Evolutionary conservation across 441 rosid genomes (phyloP).

Genomic region (Erysimum pusillum): DNA sequence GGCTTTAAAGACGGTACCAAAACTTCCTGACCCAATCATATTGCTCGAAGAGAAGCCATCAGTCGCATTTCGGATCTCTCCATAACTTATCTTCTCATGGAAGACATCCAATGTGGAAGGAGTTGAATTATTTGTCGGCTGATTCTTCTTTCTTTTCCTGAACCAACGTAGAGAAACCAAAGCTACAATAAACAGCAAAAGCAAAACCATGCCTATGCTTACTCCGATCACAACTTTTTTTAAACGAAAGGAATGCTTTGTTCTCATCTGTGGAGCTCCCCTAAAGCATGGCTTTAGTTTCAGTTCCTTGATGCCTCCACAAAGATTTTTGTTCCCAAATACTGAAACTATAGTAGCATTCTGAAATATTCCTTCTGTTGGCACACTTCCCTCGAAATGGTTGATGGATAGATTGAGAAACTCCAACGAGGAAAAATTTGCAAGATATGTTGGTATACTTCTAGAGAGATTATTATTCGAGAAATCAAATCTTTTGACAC

Average conservation of each 20-base stretch:
- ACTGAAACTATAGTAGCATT: conserved; percentile 6
- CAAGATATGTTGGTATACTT: conserved; percentile 4
- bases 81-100: neutral
- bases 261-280: neutral
- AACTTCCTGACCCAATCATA: conserved; percentile 40
- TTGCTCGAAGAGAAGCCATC: conserved; percentile 29
- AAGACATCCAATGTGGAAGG: conserved; percentile 12
- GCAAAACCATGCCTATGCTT: neutral
- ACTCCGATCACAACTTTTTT: neutral
- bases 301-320: conserved; percentile 18
- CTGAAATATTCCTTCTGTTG: conserved; percentile 1
- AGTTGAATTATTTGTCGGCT: neutral
- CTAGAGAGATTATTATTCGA: conserved; percentile 25
- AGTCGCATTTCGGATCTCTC: neutral
- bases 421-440: neutral
- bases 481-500: conserved; percentile 11
- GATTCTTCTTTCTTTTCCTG: conserved; percentile 1
- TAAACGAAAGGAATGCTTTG: neutral
- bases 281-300: neutral
- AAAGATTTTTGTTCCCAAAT: conserved; percentile 4
- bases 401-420: neutral
- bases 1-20: conserved; percentile 33
- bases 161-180: neutral
- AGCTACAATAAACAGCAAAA: neutral
- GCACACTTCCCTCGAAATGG: neutral